A percentile compares a stretch with the other conserved stretches of the same genome.
These are phyloP conservation scores for Umbilicaria muhlenbergii DNA, from an alignment of 495 filamentous ascomycete species.

Conservation along the genomic window DNA sequence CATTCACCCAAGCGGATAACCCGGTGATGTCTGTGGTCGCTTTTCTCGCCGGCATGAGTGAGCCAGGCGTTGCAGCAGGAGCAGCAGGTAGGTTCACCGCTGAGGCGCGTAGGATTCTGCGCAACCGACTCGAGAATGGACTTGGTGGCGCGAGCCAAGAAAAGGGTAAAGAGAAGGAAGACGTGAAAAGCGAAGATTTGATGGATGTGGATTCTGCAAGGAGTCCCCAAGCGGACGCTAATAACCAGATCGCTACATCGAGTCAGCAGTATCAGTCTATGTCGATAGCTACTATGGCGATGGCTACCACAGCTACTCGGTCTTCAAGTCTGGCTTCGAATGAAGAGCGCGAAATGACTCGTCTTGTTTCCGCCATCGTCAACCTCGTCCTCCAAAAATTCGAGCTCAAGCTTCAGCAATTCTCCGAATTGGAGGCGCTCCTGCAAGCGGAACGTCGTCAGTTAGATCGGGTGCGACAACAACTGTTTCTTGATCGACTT, in stretches of 20 bases:
- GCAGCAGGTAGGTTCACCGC: slow-evolving; percentile 74
- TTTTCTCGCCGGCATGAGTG: slow-evolving; percentile 77
- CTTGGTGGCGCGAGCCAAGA: slow-evolving; percentile 20
- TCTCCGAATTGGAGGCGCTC: slow-evolving; percentile 87
- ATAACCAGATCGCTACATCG: slow-evolving; percentile 5
- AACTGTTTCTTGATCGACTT: slow-evolving; percentile 83
- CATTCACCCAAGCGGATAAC: slow-evolving; percentile 81
- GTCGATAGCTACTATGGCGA: slow-evolving; percentile 50
- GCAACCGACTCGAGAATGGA: slow-evolving; percentile 53
- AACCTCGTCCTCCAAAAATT: slow-evolving; percentile 74
- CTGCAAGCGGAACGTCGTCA: slow-evolving; percentile 85
- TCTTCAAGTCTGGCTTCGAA: slow-evolving; percentile 80
- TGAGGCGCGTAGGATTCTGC: slow-evolving; percentile 62
- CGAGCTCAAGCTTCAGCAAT: slow-evolving; percentile 76
- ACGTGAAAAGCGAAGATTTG: slow-evolving; percentile 45
- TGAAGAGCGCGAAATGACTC: slow-evolving; percentile 90
- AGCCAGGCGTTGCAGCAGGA: slow-evolving; percentile 75
- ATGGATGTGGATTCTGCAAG: slow-evolving; percentile 47
- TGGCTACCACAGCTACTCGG: slow-evolving; percentile 72
- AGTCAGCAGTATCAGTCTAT: slow-evolving; percentile 13
- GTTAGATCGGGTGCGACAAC: slow-evolving; percentile 75
- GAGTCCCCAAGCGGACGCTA: slow-evolving; percentile 4
- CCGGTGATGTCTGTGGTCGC: slow-evolving; percentile 89
- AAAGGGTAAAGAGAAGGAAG: slow-evolving; percentile 44
- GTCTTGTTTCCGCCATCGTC: slow-evolving; percentile 69